Conservation (phyloP, 345 rosid species). For the Carallia pectinifolia region DNA sequence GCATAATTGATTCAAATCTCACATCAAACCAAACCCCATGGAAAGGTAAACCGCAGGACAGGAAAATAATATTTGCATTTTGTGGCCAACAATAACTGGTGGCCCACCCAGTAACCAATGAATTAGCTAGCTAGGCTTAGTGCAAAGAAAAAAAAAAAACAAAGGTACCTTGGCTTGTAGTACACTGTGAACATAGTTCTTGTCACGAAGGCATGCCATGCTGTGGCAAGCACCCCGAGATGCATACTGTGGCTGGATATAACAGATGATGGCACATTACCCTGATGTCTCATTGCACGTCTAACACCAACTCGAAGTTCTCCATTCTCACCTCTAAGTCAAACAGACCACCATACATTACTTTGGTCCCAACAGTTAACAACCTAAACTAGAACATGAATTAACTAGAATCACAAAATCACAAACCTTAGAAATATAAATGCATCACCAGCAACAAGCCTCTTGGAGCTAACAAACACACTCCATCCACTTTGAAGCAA, state of each 20-base stretch:
- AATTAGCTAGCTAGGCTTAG: not conserved
- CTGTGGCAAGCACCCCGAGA: slow-evolving; percentile 66
- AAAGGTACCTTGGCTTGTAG: slow-evolving; percentile 55
- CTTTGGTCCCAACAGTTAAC: not conserved
- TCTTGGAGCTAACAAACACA: slow-evolving; percentile 56
- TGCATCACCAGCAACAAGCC: slow-evolving; percentile 69
- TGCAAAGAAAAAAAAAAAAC: not conserved
- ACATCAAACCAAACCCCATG: no score
- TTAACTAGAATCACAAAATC: not conserved
- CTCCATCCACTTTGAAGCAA: slow-evolving; percentile 71
- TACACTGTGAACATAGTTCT: slow-evolving; percentile 54
- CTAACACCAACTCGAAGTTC: slow-evolving; percentile 68
- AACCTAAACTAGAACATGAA: not conserved
- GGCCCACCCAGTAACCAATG: not conserved
- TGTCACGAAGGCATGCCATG: slow-evolving; percentile 55
- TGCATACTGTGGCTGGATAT: slow-evolving; percentile 73
- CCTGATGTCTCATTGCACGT: slow-evolving; percentile 50
- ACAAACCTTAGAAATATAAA: slow-evolving; percentile 59
- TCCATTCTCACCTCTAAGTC: slow-evolving; percentile 50
- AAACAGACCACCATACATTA: not conserved
- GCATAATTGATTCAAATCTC: no score
- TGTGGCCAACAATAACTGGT: not conserved
- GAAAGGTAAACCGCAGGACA: no score
- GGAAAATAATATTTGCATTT: not conserved
- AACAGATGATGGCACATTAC: slow-evolving; percentile 54